Evolutionary conservation across 1,284 basidiomycete species (phyloP).

Genomic region (Apiotrichum laibachii): DNA sequence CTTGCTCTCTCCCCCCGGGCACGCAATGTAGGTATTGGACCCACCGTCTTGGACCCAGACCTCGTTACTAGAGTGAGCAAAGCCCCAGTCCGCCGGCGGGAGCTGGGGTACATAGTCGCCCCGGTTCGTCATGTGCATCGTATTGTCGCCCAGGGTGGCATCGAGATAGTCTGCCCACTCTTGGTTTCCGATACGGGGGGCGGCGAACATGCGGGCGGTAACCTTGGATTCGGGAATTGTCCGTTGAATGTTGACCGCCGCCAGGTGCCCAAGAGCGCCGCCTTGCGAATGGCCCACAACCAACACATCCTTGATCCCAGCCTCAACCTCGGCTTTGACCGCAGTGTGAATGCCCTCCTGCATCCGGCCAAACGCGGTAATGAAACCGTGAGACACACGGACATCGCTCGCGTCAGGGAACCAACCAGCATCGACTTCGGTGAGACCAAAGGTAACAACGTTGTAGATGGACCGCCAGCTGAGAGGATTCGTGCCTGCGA

Average conservation of each 20-base stretch:
- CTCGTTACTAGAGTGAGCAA: conserved; percentile 20
- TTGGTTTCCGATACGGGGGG: conserved; percentile 27
- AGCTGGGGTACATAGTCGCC: conserved; percentile 27
- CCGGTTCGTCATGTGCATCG: conserved; percentile 26
- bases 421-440: background rate
- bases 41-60: conserved; percentile 18
- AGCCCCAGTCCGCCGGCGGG: conserved; percentile 26
- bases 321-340: background rate
- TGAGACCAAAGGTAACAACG: conserved; percentile 23
- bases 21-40: background rate
- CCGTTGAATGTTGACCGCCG: conserved; percentile 17
- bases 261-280: conserved; percentile 20
- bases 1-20: background rate
- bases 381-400: conserved; percentile 9
- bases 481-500: conserved; percentile 27
- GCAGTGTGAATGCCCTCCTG: conserved; percentile 15
- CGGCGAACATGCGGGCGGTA: conserved; percentile 21
- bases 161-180: conserved; percentile 30
- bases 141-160: conserved; percentile 17
- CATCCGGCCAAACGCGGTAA: conserved; percentile 4
- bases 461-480: conserved; percentile 16
- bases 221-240: conserved; percentile 5
- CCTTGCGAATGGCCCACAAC: conserved; percentile 31
- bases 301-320: conserved; percentile 11
- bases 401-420: conserved; percentile 3